Percentiles rank a stretch among this genome's conserved stretches.
These are phyloP conservation scores for Ophiostoma australiae DNA, from an alignment of 2,329 filamentous ascomycete species.

Conservation along the genomic window DNA sequence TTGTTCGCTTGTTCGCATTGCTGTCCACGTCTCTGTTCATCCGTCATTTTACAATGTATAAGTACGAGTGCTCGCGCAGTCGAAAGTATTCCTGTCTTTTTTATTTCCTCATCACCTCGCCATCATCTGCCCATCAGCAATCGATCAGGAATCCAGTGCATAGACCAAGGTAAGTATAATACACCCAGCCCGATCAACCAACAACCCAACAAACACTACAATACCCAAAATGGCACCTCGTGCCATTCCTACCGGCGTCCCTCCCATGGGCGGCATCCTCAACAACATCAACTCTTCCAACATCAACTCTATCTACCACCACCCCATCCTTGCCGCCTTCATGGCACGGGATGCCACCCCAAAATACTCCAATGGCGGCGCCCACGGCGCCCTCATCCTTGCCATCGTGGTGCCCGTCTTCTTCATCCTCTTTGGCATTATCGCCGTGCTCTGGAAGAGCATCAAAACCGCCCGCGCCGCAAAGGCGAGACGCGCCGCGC, in stretches of 20 bases:
- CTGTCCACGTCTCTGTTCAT: background rate
- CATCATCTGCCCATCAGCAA: background rate
- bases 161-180: background rate
- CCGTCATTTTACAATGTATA: background rate
- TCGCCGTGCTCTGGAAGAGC: background rate
- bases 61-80: background rate
- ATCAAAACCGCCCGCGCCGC: background rate
- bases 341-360: background rate
- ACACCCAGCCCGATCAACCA: background rate
- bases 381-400: background rate
- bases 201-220: background rate
- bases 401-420: background rate
- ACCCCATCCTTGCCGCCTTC: background rate
- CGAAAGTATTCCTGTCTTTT: background rate
- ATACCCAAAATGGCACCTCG: background rate
- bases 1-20: background rate
- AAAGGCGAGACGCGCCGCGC: background rate
- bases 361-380: background rate
- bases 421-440: background rate
- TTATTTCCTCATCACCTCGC: background rate
- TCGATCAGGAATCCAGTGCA: background rate
- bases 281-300: background rate
- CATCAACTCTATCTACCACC: background rate
- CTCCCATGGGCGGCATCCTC: slow-evolving; percentile 8
- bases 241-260: background rate